Evolutionary conservation across 2,329 filamentous ascomycete genomes (phyloP), one percentile per base, ranked within the genome.

Genomic region (Parastagonospora nodorum): DNA sequence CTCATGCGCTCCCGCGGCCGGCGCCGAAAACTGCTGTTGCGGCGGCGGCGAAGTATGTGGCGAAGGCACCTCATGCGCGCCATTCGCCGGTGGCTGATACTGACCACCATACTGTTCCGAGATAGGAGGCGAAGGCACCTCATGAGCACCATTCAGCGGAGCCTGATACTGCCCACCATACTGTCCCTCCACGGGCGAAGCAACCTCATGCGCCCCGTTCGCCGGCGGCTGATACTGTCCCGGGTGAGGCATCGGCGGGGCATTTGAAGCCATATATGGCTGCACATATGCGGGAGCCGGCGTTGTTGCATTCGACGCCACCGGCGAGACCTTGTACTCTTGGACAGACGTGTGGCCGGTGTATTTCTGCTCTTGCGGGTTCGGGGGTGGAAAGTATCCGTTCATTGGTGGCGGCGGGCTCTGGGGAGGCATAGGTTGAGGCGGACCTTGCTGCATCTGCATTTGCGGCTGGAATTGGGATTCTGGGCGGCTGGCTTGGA

Each of bases 201-300:
- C 29, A 14, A 39, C 50, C 38, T 30, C 41, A 31, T 48, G 36
- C 11, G 42, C 40, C 5, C 40, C 44, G 12, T 44, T 41, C 5
- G 40, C 35, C 2, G 45, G 16, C 40, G 33, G 12, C 19, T 48
- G 41, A 29, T 48, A 52, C 16, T 12, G n/a, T 16, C 37, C 33
- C 11, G 3, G 40, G 8, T 32, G 37, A 12, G 52, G 48, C 42
- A 51, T 37, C 3, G 39, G 46, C 6, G 45, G 45, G 16, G 27
- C 32, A n/a, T 30, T 37, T 9, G 33, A 43, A 4, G 29, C 15
- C 9, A 28, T 41, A 31, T 55, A 54, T 16, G 61, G 59, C 44
- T 64, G 60, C n/a, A 45, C 42, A 44, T 66, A 66, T 14, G 57
- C 55, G 1, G 64, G 66, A 8, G 59, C 61, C 3, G 66, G 66